Base-by-base conservation (phyloP, 106 monocot species). In the Acorus calamus region DNA sequence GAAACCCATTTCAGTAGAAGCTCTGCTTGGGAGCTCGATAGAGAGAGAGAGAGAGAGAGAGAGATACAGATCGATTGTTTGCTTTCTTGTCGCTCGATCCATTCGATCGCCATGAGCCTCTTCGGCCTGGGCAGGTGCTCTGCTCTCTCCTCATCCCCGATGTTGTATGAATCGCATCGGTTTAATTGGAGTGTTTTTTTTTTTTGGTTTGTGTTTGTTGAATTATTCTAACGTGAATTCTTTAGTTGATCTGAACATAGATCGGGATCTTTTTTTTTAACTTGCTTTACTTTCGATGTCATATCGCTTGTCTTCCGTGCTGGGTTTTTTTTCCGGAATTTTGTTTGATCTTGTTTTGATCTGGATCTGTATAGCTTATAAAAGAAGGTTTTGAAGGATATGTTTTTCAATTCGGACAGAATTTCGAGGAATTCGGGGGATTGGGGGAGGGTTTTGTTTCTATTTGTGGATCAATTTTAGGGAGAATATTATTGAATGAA, bases 51-150 rank as follows among this genome's bases (percentile, higher is more conserved):
- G 28, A 28, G 28, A 28, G 28, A 28, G 28, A 28, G 28, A 28
- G 28, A 28, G 28, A 28, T n/a, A n/a, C n/a, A n/a, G n/a, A n/a
- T n/a, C n/a, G 28, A 28, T 28, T 28, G 28, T 28, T 28, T 28
- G 28, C 28, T 28, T 28, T 28, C 28, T 28, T 28, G 28, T 28
- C 28, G 28, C 28, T 28, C 28, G 28, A 28, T 28, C 28, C 28
- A 28, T 28, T 28, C 28, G 28, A 28, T 28, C 28, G 68, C 84
- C 53, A 87, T 87, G 86, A 87, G 86, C 59, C 74, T 87, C 66
- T 87, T 87, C 52, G 86, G 86, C 42, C 83, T 87, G 55, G 86
- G 86, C 10, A 79, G 86, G 86, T 87, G 45, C 44, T 48, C 47
- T 28, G 41, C 49, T 46, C 57, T 49, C 28, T 7, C 3, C 12